These are phyloP conservation scores for Dipteronia dyeriana DNA, from an alignment of 345 rosid species.

Conservation along the genomic window DNA sequence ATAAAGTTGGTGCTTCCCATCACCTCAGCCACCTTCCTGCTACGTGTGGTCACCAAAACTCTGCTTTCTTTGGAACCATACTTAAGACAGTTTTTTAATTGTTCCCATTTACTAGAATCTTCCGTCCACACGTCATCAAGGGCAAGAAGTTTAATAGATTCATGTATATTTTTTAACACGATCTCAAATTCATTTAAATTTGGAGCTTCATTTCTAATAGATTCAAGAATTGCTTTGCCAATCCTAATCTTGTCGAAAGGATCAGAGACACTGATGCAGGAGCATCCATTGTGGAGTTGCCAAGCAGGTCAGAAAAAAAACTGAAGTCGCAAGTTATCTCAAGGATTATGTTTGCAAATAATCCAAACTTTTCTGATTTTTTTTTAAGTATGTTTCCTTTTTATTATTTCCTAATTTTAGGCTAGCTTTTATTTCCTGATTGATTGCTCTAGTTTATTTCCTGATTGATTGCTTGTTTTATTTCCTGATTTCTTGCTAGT, in stretches of 20 bases:
- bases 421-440: too few species aligned
- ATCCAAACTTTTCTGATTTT: too few species aligned
- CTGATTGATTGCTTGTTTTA: too few species aligned
- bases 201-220: background rate
- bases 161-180: background rate
- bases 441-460: too few species aligned
- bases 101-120: constrained; percentile 7
- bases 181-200: background rate
- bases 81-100: background rate
- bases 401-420: too few species aligned
- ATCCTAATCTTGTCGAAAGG: background rate
- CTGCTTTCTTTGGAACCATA: background rate
- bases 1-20: background rate
- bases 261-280: too few species aligned
- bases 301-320: too few species aligned
- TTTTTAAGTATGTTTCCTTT: too few species aligned
- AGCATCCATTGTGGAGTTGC: too few species aligned
- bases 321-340: too few species aligned
- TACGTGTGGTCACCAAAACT: constrained; percentile 12
- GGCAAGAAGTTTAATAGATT: constrained; percentile 14
- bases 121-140: constrained; percentile 26
- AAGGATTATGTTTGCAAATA: too few species aligned
- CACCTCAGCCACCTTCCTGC: background rate
- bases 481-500: too few species aligned
- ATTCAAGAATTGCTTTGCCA: constrained; percentile 8